Conservation (phyloP, 306 rosid genomes). For the Spatholobus suberectus region DNA sequence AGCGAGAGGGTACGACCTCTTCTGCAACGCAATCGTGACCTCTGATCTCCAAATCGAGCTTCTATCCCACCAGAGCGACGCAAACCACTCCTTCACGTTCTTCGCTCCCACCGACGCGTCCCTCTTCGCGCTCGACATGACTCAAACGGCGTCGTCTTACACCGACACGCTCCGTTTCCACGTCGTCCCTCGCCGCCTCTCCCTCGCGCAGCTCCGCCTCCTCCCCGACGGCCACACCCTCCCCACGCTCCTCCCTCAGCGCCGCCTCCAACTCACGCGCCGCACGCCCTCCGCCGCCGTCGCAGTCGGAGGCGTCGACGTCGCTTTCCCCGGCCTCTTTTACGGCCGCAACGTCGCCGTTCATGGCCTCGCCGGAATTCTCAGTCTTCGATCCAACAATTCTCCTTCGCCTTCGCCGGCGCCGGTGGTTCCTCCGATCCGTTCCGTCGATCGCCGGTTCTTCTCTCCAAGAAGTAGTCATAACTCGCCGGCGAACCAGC, state of each 20-base stretch:
- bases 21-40: constrained; percentile 72
- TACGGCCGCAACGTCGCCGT: constrained; percentile 43
- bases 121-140: constrained; percentile 68
- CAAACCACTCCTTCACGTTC: constrained; percentile 51
- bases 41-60: constrained; percentile 63
- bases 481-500: constrained; percentile 8
- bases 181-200: constrained; percentile 65
- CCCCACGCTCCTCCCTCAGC: constrained; percentile 57
- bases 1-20: constrained; percentile 62
- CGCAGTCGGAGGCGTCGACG: constrained; percentile 46
- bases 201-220: constrained; percentile 53
- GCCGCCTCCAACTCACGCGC: constrained; percentile 41
- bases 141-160: constrained; percentile 58
- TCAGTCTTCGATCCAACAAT: neutral
- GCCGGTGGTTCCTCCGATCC: constrained; percentile 12
- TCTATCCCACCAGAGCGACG: neutral
- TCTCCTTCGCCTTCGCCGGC: neutral
- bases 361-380: constrained; percentile 51
- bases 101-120: constrained; percentile 74
- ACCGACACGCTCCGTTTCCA: constrained; percentile 65
- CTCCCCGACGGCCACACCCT: constrained; percentile 51
- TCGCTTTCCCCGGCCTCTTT: constrained; percentile 45
- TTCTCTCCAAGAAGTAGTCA: constrained; percentile 29
- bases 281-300: constrained; percentile 3
- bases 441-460: neutral